Evolutionary conservation across 2,329 filamentous ascomycete species (phyloP).

Genomic region (Scolecobasidium constrictum): DNA sequence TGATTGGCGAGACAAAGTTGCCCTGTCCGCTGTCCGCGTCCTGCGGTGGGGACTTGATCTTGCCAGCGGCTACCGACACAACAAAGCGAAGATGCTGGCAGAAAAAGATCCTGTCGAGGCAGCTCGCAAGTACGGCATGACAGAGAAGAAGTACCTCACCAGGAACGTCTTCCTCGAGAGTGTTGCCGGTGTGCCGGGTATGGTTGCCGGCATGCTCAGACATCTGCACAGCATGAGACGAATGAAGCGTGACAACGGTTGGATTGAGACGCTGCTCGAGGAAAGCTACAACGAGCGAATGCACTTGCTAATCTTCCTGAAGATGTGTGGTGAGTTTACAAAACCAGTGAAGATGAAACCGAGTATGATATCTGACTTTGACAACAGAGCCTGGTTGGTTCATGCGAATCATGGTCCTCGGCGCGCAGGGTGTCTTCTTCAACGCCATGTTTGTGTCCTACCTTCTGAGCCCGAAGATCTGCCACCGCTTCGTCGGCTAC

Average conservation of each 20-base stretch:
- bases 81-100: constrained; percentile 35
- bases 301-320: constrained; percentile 87
- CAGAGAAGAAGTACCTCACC: constrained; percentile 78
- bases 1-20: constrained; percentile 65
- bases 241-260: constrained; percentile 89
- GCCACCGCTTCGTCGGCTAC: constrained; percentile 93
- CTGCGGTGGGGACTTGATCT: constrained; percentile 73
- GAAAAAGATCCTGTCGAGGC: constrained; percentile 38
- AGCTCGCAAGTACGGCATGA: constrained; percentile 56
- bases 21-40: constrained; percentile 64
- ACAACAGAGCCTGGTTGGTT: constrained; percentile 69
- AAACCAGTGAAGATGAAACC: neutral
- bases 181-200: constrained; percentile 89
- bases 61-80: constrained; percentile 70
- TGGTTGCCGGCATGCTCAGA: constrained; percentile 90
- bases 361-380: neutral
- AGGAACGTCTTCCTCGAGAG: constrained; percentile 90
- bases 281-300: constrained; percentile 91
- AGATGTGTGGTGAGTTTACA: constrained; percentile 42
- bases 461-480: constrained; percentile 73
- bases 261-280: constrained; percentile 84
- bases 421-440: constrained; percentile 92
- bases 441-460: constrained; percentile 87
- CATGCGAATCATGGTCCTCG: constrained; percentile 86
- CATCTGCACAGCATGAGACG: constrained; percentile 75